Conservation (phyloP, 2,329 filamentous ascomycete genomes). For the Pseudodiploospora longispora region DNA sequence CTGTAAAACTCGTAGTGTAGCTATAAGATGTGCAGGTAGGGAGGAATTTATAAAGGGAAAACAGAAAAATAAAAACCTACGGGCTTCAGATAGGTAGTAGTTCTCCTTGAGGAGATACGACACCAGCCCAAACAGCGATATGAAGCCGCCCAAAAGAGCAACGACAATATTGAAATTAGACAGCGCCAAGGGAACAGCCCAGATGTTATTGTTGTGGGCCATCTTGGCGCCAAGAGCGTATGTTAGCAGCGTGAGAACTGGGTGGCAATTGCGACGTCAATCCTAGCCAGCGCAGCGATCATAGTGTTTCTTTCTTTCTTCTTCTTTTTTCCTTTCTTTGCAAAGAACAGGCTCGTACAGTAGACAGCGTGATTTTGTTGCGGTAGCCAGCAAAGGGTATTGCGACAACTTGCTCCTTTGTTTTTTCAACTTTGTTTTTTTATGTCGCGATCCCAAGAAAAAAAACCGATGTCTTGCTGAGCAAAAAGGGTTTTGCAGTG, state of each 20-base stretch:
- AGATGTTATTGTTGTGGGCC: conserved; percentile 16
- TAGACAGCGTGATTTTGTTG: no score
- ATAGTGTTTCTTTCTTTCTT: background rate
- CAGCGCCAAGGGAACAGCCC: conserved; percentile 41
- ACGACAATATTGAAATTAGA: conserved; percentile 81
- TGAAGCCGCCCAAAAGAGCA: conserved; percentile 74
- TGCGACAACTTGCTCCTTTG: no score
- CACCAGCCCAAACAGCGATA: conserved; percentile 83
- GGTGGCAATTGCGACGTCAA: background rate
- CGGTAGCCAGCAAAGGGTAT: no score
- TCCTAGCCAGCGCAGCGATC: conserved; percentile 1
- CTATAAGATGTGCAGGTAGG: background rate
- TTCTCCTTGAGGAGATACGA: conserved; percentile 85
- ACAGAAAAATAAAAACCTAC: conserved; percentile 39
- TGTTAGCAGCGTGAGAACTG: conserved; percentile 13
- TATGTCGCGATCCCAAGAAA: no score
- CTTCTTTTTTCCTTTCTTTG: background rate
- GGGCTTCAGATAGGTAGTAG: conserved; percentile 83
- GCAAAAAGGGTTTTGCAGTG: no score
- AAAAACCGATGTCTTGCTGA: no score
- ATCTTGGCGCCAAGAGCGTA: conserved; percentile 11
- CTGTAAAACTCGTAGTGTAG: no score
- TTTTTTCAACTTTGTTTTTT: no score
- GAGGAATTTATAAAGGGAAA: background rate
- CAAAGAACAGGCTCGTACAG: no score